Percentiles rank a stretch among this genome's conserved stretches.
Evolutionary conservation across 768 basidiomycete genomes (phyloP).

Genomic region (Suillus spraguei): DNA sequence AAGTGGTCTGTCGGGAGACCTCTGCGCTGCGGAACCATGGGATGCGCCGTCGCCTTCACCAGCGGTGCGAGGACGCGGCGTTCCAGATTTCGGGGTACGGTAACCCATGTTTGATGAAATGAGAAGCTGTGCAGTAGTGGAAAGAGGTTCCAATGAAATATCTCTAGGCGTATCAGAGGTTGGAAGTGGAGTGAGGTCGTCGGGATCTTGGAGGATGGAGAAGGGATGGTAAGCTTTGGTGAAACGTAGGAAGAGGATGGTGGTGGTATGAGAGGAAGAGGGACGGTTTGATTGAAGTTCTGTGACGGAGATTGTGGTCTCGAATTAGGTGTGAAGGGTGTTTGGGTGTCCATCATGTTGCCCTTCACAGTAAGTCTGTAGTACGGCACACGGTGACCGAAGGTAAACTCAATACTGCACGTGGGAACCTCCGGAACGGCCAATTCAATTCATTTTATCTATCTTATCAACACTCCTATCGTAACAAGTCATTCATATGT

Average conservation of each 20-base stretch:
- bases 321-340: slow-evolving; percentile 16
- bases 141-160: slow-evolving; percentile 8
- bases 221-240: slow-evolving; percentile 10
- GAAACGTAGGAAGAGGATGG: slow-evolving; percentile 6
- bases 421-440: slow-evolving; percentile 11
- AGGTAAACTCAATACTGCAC: slow-evolving; percentile 11
- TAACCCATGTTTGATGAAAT: slow-evolving; percentile 14
- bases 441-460: not conserved
- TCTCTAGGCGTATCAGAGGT: not conserved
- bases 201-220: slow-evolving; percentile 6
- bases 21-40: slow-evolving; percentile 28
- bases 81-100: slow-evolving; percentile 35
- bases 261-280: slow-evolving; percentile 12
- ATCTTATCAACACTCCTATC: slow-evolving; percentile 8
- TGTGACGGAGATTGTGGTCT: slow-evolving; percentile 18
- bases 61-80: slow-evolving; percentile 43
- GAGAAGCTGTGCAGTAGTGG: not conserved
- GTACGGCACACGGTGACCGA: slow-evolving; percentile 17
- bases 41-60: slow-evolving; percentile 26
- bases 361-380: slow-evolving; percentile 13
- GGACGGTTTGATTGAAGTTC: slow-evolving; percentile 7
- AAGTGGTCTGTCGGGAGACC: slow-evolving; percentile 61
- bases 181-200: slow-evolving; percentile 6
- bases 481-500: not conserved
- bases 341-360: slow-evolving; percentile 20